Evolutionary conservation across 1,139 yeast genomes (phyloP), one percentile per base, ranked within the genome.

Genomic region (Eremothecium gossypii): DNA sequence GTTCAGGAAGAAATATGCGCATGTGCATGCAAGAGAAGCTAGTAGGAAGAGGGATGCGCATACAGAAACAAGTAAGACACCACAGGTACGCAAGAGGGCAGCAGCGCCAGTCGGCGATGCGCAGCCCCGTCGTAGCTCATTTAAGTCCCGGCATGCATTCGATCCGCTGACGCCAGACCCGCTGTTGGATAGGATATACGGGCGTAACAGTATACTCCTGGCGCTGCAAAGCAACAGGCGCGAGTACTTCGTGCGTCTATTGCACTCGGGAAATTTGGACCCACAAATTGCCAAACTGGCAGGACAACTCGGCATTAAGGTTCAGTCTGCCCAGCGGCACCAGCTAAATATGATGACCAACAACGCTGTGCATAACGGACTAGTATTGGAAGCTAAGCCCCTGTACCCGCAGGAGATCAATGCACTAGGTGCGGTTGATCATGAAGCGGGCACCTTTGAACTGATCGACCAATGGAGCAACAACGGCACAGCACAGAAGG

Each of bases 281-380:
- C 60, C 61, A 27, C 65, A 66, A 27, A 68, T 83, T 26, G 47
- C 71, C 7, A 52, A 57, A 32, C 53, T 76, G 33, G 82, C 84
- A 1, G 64, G 68, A 40, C 64, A 66, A 27, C 57, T 54, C 40
- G 74, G 76, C 0, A 58, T 80, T 4, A 64, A 65, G 36, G 58
- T 74, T 2, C 70, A 67, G 37, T 60, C 60, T 27, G 70, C 68
- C 26, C 70, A 68, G 37, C 78, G 76, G 53, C 75, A 74, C 50
- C 78, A 74, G 29, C 63, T 87, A 50, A 81, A 83, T 53, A 59
- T 67, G 7, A 58, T 85, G 50, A 73, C 86, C 27, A 70, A 74
- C 33, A 76, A 79, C 53, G 91, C 80, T 2, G 86, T 84, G 9
- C 96, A 87, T 63, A 87, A 87, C 60, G 93, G 94, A 7, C 71